Conservation (phyloP, 73 alveolate species). For the Uronychia binucleata region DNA sequence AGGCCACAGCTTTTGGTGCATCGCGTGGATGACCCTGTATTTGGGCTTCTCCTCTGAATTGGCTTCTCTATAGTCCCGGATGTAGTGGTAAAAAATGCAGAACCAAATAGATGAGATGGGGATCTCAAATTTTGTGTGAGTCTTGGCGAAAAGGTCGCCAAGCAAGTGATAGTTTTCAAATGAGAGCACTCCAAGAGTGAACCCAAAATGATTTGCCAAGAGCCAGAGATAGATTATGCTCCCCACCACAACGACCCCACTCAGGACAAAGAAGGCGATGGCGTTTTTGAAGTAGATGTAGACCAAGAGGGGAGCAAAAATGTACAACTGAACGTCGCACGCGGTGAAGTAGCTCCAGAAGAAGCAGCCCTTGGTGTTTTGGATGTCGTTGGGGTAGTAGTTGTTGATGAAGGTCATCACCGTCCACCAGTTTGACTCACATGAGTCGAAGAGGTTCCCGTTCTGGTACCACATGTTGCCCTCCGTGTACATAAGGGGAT, state of each 20-base stretch:
- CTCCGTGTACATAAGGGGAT: constrained; percentile 5
- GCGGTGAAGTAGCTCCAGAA: neutral
- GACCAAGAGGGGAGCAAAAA: constrained; percentile 6
- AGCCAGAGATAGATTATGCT: neutral
- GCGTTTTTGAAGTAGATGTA: constrained; percentile 3
- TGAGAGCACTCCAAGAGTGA: neutral
- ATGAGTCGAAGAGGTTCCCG: neutral
- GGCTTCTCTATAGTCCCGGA: neutral
- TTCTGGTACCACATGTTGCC: neutral
- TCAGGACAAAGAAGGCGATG: neutral
- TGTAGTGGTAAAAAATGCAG: neutral
- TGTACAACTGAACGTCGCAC: constrained; percentile 13
- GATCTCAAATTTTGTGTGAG: neutral
- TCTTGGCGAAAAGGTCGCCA: neutral
- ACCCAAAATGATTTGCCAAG: neutral
- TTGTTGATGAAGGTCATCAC: neutral
- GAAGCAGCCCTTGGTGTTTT: neutral
- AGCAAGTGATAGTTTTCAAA: neutral
- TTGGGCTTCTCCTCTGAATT: neutral
- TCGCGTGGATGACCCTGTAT: neutral
- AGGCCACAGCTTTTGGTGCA: neutral
- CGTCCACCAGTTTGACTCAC: neutral
- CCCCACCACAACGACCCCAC: neutral
- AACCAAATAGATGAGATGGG: neutral
- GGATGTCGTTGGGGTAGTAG: neutral